These are phyloP conservation scores for Calonectria multiphialidica DNA, from an alignment of 2,329 filamentous ascomycete genomes.

Conservation along the genomic window DNA sequence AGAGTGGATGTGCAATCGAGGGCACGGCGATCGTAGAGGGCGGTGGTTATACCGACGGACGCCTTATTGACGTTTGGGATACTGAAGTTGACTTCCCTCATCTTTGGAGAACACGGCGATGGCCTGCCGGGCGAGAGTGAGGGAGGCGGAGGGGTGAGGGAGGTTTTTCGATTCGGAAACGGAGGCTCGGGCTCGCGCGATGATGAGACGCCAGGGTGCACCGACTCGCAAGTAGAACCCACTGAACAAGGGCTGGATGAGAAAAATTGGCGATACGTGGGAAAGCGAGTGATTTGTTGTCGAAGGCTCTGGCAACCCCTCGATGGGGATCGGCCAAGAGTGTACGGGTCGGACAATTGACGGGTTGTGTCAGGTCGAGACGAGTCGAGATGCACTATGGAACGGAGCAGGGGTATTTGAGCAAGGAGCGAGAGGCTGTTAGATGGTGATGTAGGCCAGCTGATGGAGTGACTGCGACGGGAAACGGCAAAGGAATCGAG, in stretches of 20 bases:
- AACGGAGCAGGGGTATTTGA: constrained; percentile 13
- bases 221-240: not conserved
- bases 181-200: constrained; percentile 23
- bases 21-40: constrained; percentile 95
- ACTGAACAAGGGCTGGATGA: not conserved
- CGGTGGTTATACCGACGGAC: constrained; percentile 97
- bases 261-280: constrained; percentile 14
- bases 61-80: constrained; percentile 99
- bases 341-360: constrained; percentile 23
- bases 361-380: constrained; percentile 8
- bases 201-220: constrained; percentile 10
- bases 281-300: constrained; percentile 9
- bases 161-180: constrained; percentile 26
- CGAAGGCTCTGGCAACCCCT: constrained; percentile 31
- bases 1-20: constrained; percentile 98
- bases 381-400: constrained; percentile 13
- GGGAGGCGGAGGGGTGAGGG: constrained; percentile 22
- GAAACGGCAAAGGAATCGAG: constrained; percentile 3
- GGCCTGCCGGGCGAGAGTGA: constrained; percentile 25
- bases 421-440: constrained; percentile 1
- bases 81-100: constrained; percentile 99
- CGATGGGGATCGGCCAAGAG: constrained; percentile 29
- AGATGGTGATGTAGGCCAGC: constrained; percentile 4
- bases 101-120: constrained; percentile 64
- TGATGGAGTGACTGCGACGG: constrained; percentile 10